Percentiles rank a stretch among this genome's conserved stretches.
Evolutionary conservation across 495 filamentous ascomycete species (phyloP).

Genomic region (Oleoguttula mirabilis): DNA sequence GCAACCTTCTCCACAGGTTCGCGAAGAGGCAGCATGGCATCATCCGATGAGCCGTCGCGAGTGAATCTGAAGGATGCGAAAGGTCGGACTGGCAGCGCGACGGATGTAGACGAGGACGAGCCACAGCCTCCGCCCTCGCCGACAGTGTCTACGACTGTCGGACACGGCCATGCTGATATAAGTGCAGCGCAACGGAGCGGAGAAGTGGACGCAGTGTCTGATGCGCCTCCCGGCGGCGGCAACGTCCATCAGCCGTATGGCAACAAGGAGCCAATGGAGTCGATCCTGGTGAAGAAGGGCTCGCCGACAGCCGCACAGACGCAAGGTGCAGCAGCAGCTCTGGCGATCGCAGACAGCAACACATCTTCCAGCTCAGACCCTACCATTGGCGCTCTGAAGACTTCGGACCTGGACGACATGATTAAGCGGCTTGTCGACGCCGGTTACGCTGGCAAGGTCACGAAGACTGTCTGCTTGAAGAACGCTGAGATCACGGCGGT

Average conservation of each 20-base stretch:
- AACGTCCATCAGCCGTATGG: constrained; percentile 27
- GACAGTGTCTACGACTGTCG: constrained; percentile 65
- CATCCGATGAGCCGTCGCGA: neutral
- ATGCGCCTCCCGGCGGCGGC: constrained; percentile 64
- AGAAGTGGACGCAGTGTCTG: constrained; percentile 93
- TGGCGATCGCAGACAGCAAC: constrained; percentile 20
- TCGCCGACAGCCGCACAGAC: constrained; percentile 17
- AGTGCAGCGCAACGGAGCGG: constrained; percentile 68
- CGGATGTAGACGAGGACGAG: constrained; percentile 38
- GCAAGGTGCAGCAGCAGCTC: constrained; percentile 13
- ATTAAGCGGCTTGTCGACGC: constrained; percentile 90
- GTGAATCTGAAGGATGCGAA: constrained; percentile 19
- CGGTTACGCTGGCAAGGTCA: constrained; percentile 90
- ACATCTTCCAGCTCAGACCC: constrained; percentile 29
- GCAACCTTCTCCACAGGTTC: constrained; percentile 36
- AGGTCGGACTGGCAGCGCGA: constrained; percentile 25
- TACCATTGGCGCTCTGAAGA: constrained; percentile 67
- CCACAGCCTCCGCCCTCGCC: constrained; percentile 81
- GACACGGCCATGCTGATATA: constrained; percentile 64
- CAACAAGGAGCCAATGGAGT: constrained; percentile 52
- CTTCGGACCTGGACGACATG: constrained; percentile 91
- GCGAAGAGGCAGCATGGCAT: constrained; percentile 41
- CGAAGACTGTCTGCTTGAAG: constrained; percentile 92
- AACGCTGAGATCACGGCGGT: constrained; percentile 95
- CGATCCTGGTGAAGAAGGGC: constrained; percentile 71